Evolutionary conservation across 2,329 filamentous ascomycete species (phyloP), one percentile per base, ranked within the genome.

Genomic region (Hortaea sp.): DNA sequence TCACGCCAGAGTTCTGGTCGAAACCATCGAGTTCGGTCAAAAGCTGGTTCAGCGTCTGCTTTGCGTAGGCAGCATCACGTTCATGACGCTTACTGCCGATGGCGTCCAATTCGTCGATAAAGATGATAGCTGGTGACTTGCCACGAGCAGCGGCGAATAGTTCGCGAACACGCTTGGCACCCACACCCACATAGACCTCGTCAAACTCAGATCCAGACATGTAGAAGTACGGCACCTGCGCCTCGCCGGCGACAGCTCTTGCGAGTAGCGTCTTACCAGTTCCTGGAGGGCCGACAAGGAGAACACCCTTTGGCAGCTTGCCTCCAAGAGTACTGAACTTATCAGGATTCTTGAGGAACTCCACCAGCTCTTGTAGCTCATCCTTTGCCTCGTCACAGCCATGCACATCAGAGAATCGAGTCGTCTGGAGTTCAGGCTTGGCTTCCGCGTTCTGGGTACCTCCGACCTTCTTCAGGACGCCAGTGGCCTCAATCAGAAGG

Each of bases 181-280:
- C 88, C 45, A 98, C 92, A 63, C 92, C 92, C 32, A 98, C 94
- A 61, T 95, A 98, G 44, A 98, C 84, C 68, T 98, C 92, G 61
- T 98, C 92, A 63, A 98, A 98, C 66, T 98, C 92, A 48, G 88
- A 94, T 43, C 92, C 92, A 61, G 92, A 98, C 90, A 98, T 97
- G 76, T 95, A 98, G 76, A 97, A 98, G 76, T 98, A 98, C 1
- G 92, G 92, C 12, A 98, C 92, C 46, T 90, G 92, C 45, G 92
- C 89, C 71, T 98, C 92, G 44, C 92, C 92, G 41, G 92, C 92
- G 50, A 98, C 92, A 46, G 92, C 94, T 60, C 92, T 84, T 52
- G 92, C 92, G 50, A 98, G 78, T 37, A 98, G 78, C 9, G 92
- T 98, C 71, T 98, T 98, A 70, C 92, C 92, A 50, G 92, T 98